Evolutionary conservation across 148 eudicot genomes (phyloP), one percentile per base, ranked within the genome.

Genomic region (Rhododendron simsii): DNA sequence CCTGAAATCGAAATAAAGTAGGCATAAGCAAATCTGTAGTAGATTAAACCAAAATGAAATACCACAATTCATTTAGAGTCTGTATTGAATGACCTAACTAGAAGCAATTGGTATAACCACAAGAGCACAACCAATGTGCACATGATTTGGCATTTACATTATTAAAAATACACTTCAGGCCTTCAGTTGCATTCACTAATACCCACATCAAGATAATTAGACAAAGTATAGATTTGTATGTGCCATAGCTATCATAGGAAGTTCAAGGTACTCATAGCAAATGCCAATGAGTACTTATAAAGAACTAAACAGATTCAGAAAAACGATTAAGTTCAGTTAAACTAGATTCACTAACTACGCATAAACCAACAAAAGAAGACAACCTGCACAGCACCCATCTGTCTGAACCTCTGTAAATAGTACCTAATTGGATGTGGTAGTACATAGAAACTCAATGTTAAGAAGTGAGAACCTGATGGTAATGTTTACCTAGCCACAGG

Each of bases 1-100:
- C 93, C 99, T 95, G 94, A 80, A 88, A 90, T 37, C 3, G 76
- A 33, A 87, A 80, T 16, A 75, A 71, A 28, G 61, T 1, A 39
- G 39, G 51, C 26, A 59, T 86, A 13, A 67, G 78, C 28, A 37
- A 83, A 76, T 30, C 9, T 39, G 33, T 18, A 33, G 33, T 7
- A 37, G 57, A 84, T 20, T 80, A 35, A 55, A 26, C 9, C 67
- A 30, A 39, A 82, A 59, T 41, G 44, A 79, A 21, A 45, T 12
- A 21, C 81, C 30, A 79, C 14, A 79, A 9, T 47, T 18, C 75
- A 26, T 69, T 28, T 69, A 28, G 20, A 69, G 41, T 71, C 16
- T 12, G 21, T 45, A 79, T 45, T 79, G 35, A 39, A 26, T 79
- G 26, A 53, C 14, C 83, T 14, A 16, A 15, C 45, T 80, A 30